Base-by-base conservation (phyloP, 192 early-diverging fungal genomes). In the Kappamyces sp. region DNA sequence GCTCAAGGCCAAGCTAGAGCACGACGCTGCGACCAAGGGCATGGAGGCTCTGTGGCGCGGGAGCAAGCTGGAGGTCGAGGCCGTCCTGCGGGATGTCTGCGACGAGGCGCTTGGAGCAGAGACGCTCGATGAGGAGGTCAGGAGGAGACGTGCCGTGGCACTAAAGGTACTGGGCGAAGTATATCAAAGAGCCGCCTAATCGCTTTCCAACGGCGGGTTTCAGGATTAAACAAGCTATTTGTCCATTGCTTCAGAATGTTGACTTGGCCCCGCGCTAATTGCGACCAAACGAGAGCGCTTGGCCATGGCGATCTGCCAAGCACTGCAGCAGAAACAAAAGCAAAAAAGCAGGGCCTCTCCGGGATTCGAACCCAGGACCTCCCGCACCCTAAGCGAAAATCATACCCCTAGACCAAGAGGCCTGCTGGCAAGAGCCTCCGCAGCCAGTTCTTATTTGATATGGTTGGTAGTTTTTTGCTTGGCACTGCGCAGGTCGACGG, bases 11-110 rank as follows among this genome's bases (percentile, higher is more conserved):
- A 74, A 73, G 49, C 61, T 83, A 2, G 81, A 83, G 60, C 36
- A 46, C 43, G 76, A 83, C 52, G 79, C 81, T n/a, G 76, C 79
- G 3, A 66, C 58, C 4, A 81, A 90, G 77, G 96, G 90, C 7
- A 67, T 99, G 52, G 80, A 90, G 60, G 90, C 91, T 4, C 78
- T 97, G 51, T 97, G 94, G 94, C 80, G 87, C 70, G 91, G 90
- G 23, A 88, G 86, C 49, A 93, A 94, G 63, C 68, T 99, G 60
- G 97, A 99, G 65, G 92, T 99, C 47, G 92, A 97, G 67, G 82
- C 80, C 62, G 91, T 95, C 7, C 68, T 97, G 52, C 78, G 92
- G 47, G 90, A 94, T 61, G 93, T 94, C 2, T 99, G 97, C 72
- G 93, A 93, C 61, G 57, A 66, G 6, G 84, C 90, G 31, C 72